A percentile compares a stretch with the other conserved stretches of the same genome.
These are phyloP conservation scores for Excoecaria agallocha DNA, from an alignment of 345 rosid genomes.

Conservation along the genomic window DNA sequence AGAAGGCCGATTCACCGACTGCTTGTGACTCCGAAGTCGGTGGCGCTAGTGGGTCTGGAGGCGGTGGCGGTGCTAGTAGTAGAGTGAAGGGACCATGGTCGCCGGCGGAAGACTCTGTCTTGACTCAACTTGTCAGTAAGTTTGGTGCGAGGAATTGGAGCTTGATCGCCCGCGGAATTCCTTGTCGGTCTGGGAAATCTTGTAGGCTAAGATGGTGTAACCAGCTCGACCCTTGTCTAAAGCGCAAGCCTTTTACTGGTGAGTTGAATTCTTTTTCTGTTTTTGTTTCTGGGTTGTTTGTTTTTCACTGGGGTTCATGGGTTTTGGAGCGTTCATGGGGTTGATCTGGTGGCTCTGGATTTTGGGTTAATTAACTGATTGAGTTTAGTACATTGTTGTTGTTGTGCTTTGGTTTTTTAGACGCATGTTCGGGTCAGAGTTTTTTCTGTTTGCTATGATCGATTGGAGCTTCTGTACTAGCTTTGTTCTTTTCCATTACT, in stretches of 20 bases:
- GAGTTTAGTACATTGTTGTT: conserved; percentile 1
- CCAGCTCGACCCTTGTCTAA: conserved; percentile 81
- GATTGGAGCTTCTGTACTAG: not conserved
- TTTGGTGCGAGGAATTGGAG: conserved; percentile 86
- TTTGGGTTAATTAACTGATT: not conserved
- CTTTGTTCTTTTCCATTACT: not conserved
- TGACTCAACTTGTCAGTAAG: conserved; percentile 54
- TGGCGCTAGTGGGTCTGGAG: conserved; percentile 23
- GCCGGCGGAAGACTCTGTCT: conserved; percentile 69
- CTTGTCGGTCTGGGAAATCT: conserved; percentile 81
- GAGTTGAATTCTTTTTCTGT: not conserved
- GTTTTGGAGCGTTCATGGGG: not conserved
- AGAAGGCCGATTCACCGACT: conserved; percentile 26
- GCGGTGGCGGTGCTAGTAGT: conserved; percentile 27
- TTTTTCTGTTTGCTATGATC: not conserved
- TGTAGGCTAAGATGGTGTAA: conserved; percentile 86
- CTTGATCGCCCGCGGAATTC: conserved; percentile 75
- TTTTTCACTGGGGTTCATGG: not conserved
- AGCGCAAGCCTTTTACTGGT: conserved; percentile 82
- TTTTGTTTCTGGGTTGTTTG: too few relatives aligned
- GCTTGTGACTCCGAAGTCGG: conserved; percentile 17
- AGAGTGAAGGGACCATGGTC: conserved; percentile 85
- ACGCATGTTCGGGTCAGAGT: not conserved
- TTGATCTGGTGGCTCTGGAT: not conserved
- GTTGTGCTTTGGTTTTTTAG: not conserved